Conservation (phyloP, 1,284 basidiomycete genomes). For the Cystobasidium pallidum region DNA sequence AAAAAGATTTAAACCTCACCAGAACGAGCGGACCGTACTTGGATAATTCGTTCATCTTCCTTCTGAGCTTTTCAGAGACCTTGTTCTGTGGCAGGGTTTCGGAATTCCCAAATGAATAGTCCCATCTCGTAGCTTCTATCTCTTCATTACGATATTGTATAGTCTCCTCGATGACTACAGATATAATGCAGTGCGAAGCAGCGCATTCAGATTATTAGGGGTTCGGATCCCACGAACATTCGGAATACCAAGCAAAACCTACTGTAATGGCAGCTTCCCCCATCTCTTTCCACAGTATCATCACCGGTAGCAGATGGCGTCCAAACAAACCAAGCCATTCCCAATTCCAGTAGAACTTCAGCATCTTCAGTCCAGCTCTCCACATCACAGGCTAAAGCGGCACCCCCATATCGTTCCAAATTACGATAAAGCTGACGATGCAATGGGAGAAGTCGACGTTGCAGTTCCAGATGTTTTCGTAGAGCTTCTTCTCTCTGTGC, state of each 20-base stretch:
- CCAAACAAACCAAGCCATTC: slow-evolving; percentile 40
- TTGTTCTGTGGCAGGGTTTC: slow-evolving; percentile 22
- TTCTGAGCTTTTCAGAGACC: slow-evolving; percentile 13
- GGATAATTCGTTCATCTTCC: slow-evolving; percentile 23
- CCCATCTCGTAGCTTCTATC: slow-evolving; percentile 41
- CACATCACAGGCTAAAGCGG: slow-evolving; percentile 40
- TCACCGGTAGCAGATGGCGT: not conserved
- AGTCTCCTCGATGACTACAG: slow-evolving; percentile 41
- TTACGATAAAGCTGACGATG: slow-evolving; percentile 25
- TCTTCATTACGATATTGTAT: slow-evolving; percentile 39
- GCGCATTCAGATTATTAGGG: too few relatives aligned
- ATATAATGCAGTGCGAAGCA: not conserved
- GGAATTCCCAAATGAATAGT: slow-evolving; percentile 29
- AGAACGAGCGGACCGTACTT: slow-evolving; percentile 32
- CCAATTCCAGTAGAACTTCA: slow-evolving; percentile 36
- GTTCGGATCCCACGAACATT: too few relatives aligned
- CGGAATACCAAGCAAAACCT: not conserved
- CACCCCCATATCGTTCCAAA: slow-evolving; percentile 22
- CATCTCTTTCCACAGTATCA: not conserved
- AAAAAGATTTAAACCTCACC: not conserved
- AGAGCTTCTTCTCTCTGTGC: slow-evolving; percentile 19
- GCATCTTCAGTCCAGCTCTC: slow-evolving; percentile 44
- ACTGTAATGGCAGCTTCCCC: slow-evolving; percentile 37
- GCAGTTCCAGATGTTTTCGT: not conserved
- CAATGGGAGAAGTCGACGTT: slow-evolving; percentile 18